Conservation (phyloP, 176 grass and related monocot genomes). For the Avena atlantica region DNA sequence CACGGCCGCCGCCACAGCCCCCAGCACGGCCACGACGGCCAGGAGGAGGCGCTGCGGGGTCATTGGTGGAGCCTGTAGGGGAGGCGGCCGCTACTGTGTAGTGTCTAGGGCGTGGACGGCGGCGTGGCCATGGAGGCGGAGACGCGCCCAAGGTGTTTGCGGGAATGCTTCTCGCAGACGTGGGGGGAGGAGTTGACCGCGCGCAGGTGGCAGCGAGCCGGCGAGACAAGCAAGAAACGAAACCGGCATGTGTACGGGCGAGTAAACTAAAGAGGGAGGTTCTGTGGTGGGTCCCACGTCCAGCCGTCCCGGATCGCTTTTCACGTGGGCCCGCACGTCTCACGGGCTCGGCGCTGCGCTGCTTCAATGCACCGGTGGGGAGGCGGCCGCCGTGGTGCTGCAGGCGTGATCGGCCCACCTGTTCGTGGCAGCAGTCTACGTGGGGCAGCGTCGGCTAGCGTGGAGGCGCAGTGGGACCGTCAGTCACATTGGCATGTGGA, state of each 20-base stretch:
- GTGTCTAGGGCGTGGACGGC: not conserved
- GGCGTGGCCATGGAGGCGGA: slow-evolving; percentile 42
- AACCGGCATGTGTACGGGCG: slow-evolving; percentile 29
- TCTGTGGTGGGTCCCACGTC: slow-evolving; percentile 11
- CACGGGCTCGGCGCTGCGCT: slow-evolving; percentile 41
- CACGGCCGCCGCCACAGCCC: slow-evolving; percentile 1
- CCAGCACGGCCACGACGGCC: not conserved
- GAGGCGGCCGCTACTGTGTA: not conserved
- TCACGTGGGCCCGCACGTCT: slow-evolving; percentile 29
- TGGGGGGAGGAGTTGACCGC: slow-evolving; percentile 52
- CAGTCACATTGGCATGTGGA: no score
- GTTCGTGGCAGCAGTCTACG: not conserved
- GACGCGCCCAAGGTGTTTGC: slow-evolving; percentile 17
- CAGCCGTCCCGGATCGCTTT: slow-evolving; percentile 36
- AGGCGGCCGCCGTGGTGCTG: not conserved
- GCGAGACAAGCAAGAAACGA: slow-evolving; percentile 24
- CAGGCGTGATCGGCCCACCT: not conserved
- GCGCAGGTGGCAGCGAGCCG: not conserved
- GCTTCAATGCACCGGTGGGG: slow-evolving; percentile 44
- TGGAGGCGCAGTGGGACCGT: not conserved
- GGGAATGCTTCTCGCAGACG: slow-evolving; percentile 19
- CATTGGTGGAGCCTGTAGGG: slow-evolving; percentile 1
- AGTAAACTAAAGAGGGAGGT: not conserved
- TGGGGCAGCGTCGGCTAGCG: not conserved
- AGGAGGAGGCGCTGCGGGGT: not conserved